phyloP scores from a whole-genome alignment of 495 filamentous ascomycete genomes.

The Xylaria grammica region DNA sequence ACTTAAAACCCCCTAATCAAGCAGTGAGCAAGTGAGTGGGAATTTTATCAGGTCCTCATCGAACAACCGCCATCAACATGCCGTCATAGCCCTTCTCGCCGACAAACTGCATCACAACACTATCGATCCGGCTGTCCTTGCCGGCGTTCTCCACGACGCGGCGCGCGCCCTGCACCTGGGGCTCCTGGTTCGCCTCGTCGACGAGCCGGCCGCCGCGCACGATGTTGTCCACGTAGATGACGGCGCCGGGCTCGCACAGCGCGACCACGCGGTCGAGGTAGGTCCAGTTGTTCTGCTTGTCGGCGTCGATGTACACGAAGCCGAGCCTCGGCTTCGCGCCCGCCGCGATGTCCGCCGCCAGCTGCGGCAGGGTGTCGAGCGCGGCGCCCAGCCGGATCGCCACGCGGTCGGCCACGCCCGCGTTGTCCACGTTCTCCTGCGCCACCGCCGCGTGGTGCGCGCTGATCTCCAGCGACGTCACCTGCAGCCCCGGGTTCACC shows the following conservation, averaged over 20 bases:
- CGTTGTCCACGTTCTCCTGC: slow-evolving; percentile 13
- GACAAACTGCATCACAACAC: slow-evolving; percentile 55
- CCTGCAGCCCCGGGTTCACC: slow-evolving; percentile 11
- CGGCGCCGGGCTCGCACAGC: slow-evolving; percentile 16
- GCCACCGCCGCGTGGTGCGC: slow-evolving; percentile 10
- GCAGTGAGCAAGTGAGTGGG: too few species aligned
- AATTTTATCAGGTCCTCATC: background rate
- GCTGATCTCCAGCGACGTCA: slow-evolving; percentile 17
- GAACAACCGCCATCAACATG: slow-evolving; percentile 28
- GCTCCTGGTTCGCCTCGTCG: slow-evolving; percentile 18
- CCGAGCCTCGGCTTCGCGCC: slow-evolving; percentile 10
- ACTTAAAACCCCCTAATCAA: too few species aligned
- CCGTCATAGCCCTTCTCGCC: slow-evolving; percentile 61
- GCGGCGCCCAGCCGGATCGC: slow-evolving; percentile 12
- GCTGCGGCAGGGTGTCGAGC: slow-evolving; percentile 9
- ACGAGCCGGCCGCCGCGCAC: slow-evolving; percentile 22
- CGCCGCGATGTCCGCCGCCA: slow-evolving; percentile 6
- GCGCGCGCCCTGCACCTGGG: slow-evolving; percentile 23
- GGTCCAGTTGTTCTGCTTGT: slow-evolving; percentile 18
- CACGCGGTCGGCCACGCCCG: slow-evolving; percentile 15
- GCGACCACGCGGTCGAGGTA: slow-evolving; percentile 15
- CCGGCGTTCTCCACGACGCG: slow-evolving; percentile 52
- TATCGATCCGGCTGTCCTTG: slow-evolving; percentile 50
- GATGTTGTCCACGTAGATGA: slow-evolving; percentile 21
- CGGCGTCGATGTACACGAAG: slow-evolving; percentile 23